A percentile compares a stretch with the other conserved stretches of the same genome.
Evolutionary conservation across 768 basidiomycete species (phyloP).

Genomic region (Kwoniella botswanensis): DNA sequence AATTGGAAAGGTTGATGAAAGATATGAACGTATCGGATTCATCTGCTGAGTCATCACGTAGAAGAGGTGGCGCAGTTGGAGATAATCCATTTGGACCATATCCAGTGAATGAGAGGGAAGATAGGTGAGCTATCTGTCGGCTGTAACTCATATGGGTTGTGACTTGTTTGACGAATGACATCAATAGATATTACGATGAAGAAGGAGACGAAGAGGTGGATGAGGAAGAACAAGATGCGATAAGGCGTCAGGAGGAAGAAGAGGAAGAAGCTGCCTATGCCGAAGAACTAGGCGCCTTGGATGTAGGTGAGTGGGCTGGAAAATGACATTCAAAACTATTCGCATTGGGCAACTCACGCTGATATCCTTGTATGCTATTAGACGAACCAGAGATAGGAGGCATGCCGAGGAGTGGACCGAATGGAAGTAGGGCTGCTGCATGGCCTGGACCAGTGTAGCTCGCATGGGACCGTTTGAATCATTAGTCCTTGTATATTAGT

Average conservation of each 20-base stretch:
- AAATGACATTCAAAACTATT: no score
- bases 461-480: background rate
- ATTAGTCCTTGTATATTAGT: background rate
- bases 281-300: conserved; percentile 39
- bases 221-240: conserved; percentile 45
- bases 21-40: conserved; percentile 52
- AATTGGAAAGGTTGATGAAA: conserved; percentile 57
- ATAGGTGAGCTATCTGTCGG: conserved; percentile 37
- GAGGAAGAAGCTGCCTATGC: conserved; percentile 46
- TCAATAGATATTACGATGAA: conserved; percentile 40
- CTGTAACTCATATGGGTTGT: background rate
- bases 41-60: conserved; percentile 4
- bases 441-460: conserved; percentile 22
- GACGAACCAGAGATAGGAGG: conserved; percentile 25
- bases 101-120: conserved; percentile 53
- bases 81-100: conserved; percentile 57
- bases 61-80: conserved; percentile 18
- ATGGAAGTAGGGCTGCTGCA: conserved; percentile 14
- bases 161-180: background rate
- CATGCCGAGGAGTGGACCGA: conserved; percentile 12
- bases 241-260: conserved; percentile 44
- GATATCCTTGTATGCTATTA: background rate
- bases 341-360: background rate
- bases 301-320: conserved; percentile 39
- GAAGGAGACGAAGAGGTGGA: conserved; percentile 42